Conservation (phyloP, 2,329 filamentous ascomycete genomes). For the Pestalotiopsis sp. region DNA sequence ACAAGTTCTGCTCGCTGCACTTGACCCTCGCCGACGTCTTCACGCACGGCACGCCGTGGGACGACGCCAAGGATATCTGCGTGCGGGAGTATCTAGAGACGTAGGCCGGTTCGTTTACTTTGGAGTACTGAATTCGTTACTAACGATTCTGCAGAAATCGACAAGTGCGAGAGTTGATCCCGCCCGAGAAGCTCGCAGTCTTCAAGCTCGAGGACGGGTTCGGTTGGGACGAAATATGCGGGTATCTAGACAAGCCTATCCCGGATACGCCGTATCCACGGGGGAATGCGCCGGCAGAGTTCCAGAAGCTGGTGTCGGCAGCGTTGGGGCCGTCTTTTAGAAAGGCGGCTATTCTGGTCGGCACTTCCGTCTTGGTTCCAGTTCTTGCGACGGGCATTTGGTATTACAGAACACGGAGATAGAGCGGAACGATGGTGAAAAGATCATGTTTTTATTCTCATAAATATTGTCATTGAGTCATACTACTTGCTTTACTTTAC, state of each 20-base stretch:
- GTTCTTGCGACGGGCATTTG: neutral
- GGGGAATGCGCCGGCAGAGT: constrained; percentile 31
- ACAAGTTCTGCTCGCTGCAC: constrained; percentile 21
- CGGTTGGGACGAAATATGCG: constrained; percentile 39
- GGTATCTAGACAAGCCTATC: constrained; percentile 32
- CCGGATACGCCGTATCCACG: constrained; percentile 32
- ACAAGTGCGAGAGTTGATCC: constrained; percentile 19
- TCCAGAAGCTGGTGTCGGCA: constrained; percentile 23
- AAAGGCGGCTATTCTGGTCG: constrained; percentile 5
- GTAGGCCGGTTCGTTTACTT: neutral
- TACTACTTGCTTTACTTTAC: neutral
- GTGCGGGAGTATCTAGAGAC: constrained; percentile 17
- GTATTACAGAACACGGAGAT: neutral
- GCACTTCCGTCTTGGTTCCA: neutral
- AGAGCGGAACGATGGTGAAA: too few relatives aligned
- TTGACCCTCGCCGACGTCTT: constrained; percentile 13
- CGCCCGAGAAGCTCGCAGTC: constrained; percentile 30
- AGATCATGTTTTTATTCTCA: neutral
- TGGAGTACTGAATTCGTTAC: too few relatives aligned
- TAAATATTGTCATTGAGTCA: neutral
- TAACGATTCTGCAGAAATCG: neutral
- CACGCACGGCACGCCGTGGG: constrained; percentile 18
- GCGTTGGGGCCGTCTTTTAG: constrained; percentile 8
- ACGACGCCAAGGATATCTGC: constrained; percentile 17
- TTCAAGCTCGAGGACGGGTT: constrained; percentile 37